Evolutionary conservation across 2,329 filamentous ascomycete species (phyloP), one percentile per base, ranked within the genome.

Genomic region (Purpureocillium lavendulum): DNA sequence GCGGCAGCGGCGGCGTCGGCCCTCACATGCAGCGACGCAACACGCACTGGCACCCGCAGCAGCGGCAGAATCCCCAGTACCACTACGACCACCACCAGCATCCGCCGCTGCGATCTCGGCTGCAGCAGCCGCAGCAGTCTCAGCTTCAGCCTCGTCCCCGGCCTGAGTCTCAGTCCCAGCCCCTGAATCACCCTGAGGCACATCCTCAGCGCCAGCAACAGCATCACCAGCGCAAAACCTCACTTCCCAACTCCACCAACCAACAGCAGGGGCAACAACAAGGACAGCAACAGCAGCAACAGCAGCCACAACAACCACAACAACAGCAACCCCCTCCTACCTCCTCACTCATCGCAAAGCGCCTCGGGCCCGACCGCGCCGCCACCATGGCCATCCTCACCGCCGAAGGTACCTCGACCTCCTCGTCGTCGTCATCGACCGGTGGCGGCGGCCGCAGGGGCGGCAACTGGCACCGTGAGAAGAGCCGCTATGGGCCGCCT

Each of bases 261-360:
- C 10, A 32, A 5, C 50, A 45, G 16, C 45, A 51, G 6, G 21
- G 6, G 21, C 21, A 26, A 10, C 21, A 26, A 10, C 6, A 10
- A 5, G 6, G 10, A 10, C 21, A 5, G 10, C 21, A 5, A 26
- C n/a, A 5, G 21, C 21, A 26, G 21, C 21, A 26, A 10, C 6
- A 10, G 6, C 21, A 26, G 21, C 21, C 21, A 26, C 21, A 5
- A 26, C n/a, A n/a, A n/a, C n/a, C n/a, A n/a, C n/a, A n/a, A n/a
- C n/a, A 5, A 10, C 21, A 26, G 21, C 21, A 26, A 10, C 6
- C 6, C 21, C 21, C 5, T 5, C 21, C 21, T 6, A 5, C 21
- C 5, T 38, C 43, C 33, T 64, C 69, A 4, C 64, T 77, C 24
- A 64, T 76, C 8, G 66, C 70, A 16, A 77, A 77, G 51, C 64